These are phyloP conservation scores for Gaillardinia entomophila DNA, from an alignment of 805 yeast genomes.

Conservation along the genomic window DNA sequence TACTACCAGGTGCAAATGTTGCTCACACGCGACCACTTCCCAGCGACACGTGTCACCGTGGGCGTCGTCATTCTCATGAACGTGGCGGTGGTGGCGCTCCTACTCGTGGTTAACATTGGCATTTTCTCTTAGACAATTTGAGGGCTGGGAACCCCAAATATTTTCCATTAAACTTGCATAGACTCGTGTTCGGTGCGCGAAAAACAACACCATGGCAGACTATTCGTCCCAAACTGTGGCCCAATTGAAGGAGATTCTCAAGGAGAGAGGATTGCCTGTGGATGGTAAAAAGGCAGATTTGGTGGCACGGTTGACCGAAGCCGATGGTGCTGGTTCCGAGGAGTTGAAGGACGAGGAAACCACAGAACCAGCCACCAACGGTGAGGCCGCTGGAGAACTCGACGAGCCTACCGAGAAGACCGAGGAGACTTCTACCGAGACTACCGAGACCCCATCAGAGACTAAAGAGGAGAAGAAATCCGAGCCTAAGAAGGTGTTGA, in stretches of 20 bases:
- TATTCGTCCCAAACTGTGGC: conserved; percentile 71
- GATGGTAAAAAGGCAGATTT: conserved; percentile 81
- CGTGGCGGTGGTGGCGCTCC: conserved; percentile 11
- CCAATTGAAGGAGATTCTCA: conserved; percentile 75
- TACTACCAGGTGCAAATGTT: conserved; percentile 20
- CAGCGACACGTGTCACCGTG: conserved; percentile 17
- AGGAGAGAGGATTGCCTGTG: conserved; percentile 57
- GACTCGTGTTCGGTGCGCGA: background rate
- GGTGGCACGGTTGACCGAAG: conserved; percentile 18
- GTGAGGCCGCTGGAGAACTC: conserved; percentile 5
- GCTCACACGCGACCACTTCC: conserved; percentile 14
- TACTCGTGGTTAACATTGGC: conserved; percentile 13
- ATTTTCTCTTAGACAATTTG: background rate
- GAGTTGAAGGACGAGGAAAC: background rate
- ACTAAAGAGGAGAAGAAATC: conserved; percentile 19
- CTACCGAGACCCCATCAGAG: conserved; percentile 1
- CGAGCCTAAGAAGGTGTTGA: conserved; percentile 40
- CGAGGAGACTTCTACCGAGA: background rate
- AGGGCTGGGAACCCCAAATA: background rate
- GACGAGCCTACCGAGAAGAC: conserved; percentile 3
- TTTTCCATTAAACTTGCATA: background rate
- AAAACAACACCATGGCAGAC: conserved; percentile 38
- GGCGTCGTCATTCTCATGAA: conserved; percentile 12
- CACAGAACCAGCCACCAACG: conserved; percentile 4
- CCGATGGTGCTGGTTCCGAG: background rate